phyloP scores from a whole-genome alignment of 106 monocot genomes.

The Dendrobium nobile region DNA sequence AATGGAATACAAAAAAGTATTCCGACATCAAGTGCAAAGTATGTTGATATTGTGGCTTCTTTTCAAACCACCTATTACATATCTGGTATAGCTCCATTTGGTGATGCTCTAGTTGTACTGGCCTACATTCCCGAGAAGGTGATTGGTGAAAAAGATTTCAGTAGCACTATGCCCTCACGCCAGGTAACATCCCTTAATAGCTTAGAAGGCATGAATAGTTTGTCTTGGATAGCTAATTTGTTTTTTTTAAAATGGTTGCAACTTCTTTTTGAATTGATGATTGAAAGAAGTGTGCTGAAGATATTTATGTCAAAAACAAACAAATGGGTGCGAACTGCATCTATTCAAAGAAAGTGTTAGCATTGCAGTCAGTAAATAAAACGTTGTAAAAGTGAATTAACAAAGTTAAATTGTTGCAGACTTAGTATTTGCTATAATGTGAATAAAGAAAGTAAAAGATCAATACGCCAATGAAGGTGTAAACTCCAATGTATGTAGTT shows the following conservation, averaged over 20 bases:
- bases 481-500: no score
- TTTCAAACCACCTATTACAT: constrained; percentile 86
- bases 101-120: constrained; percentile 84
- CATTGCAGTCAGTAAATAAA: no score
- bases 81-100: constrained; percentile 95
- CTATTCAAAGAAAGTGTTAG: no score
- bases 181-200: constrained; percentile 44
- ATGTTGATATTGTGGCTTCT: constrained; percentile 96
- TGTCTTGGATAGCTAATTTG: neutral
- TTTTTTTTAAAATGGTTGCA: neutral
- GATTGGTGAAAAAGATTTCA: constrained; percentile 59
- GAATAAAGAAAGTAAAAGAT: no score
- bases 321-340: no score
- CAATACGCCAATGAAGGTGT: no score
- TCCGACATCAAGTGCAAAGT: constrained; percentile 40
- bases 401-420: no score
- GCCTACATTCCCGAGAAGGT: constrained; percentile 84
- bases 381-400: no score
- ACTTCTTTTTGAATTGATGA: neutral
- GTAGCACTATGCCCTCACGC: constrained; percentile 46
- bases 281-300: neutral
- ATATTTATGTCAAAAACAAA: neutral
- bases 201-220: neutral
- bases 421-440: no score
- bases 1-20: constrained; percentile 56